Evolutionary conservation across 495 filamentous ascomycete genomes (phyloP).

Genomic region (Tuber borchii): DNA sequence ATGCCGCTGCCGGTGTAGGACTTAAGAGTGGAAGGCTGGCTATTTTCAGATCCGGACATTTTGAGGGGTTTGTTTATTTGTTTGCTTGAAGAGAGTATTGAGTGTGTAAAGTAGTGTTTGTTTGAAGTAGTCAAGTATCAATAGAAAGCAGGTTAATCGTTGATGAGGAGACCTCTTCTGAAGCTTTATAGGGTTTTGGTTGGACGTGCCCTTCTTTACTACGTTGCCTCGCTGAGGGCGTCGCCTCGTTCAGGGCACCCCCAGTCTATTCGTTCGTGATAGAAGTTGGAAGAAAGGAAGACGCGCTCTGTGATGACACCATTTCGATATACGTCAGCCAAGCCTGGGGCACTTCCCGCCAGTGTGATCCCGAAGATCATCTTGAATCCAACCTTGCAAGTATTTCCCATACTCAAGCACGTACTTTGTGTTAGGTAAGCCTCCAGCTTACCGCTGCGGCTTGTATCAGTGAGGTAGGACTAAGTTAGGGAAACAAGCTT

Average conservation of each 20-base stretch:
- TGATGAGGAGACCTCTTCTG: background rate
- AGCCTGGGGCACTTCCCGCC: slow-evolving; percentile 3
- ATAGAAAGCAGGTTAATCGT: slow-evolving; percentile 5
- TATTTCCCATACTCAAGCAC: background rate
- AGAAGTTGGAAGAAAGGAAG: background rate
- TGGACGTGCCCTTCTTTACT: too few relatives aligned
- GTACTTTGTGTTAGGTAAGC: too few relatives aligned
- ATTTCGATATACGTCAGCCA: slow-evolving; percentile 26
- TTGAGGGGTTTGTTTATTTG: slow-evolving; percentile 12
- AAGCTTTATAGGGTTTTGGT: slow-evolving; percentile 28
- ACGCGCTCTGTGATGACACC: slow-evolving; percentile 26
- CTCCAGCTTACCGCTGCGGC: background rate
- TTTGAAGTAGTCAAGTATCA: slow-evolving; percentile 8
- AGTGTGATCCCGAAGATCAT: background rate
- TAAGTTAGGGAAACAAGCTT: background rate
- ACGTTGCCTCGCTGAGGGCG: too few relatives aligned
- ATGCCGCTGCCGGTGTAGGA: slow-evolving; percentile 73
- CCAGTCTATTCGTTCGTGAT: background rate
- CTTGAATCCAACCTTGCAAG: background rate
- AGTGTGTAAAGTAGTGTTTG: background rate
- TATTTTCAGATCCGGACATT: slow-evolving; percentile 26
- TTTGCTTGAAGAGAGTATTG: slow-evolving; percentile 11
- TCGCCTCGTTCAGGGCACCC: too few relatives aligned
- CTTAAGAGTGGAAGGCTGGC: slow-evolving; percentile 64
- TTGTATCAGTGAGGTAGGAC: background rate